A percentile compares a stretch with the other conserved stretches of the same genome.
These are phyloP conservation scores for Pseudodiploospora longispora DNA, from an alignment of 2,329 filamentous ascomycete species.

Conservation along the genomic window DNA sequence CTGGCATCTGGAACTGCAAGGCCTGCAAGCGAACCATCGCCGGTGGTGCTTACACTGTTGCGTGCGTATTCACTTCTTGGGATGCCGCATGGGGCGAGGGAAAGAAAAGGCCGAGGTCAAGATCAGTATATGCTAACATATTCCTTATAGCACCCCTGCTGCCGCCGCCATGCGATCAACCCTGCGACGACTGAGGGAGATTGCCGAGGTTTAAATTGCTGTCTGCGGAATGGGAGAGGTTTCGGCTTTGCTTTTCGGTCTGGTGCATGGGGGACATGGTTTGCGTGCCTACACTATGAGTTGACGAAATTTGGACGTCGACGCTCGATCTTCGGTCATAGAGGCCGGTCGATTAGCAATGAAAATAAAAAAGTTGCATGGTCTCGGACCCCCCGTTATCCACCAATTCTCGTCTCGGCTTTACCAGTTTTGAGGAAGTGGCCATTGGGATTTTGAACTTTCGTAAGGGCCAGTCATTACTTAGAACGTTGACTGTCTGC, in stretches of 20 bases:
- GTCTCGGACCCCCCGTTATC: constrained; percentile 14
- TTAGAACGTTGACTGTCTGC: too few relatives aligned
- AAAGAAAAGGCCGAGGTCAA: background rate
- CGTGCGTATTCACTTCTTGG: constrained; percentile 60
- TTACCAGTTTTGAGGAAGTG: too few relatives aligned
- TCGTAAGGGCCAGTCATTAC: too few relatives aligned
- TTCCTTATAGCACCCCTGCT: constrained; percentile 66
- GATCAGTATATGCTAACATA: constrained; percentile 17
- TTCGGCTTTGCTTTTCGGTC: constrained; percentile 39
- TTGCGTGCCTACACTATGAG: constrained; percentile 36
- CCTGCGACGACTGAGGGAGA: constrained; percentile 93
- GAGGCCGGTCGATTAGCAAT: constrained; percentile 37
- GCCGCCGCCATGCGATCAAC: constrained; percentile 92
- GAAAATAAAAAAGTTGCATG: constrained; percentile 30
- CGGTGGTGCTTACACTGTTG: constrained; percentile 82
- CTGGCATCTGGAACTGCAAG: constrained; percentile 96
- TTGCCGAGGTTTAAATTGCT: constrained; percentile 75
- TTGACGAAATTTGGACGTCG: constrained; percentile 34
- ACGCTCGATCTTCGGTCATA: constrained; percentile 32
- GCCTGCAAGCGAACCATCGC: constrained; percentile 77
- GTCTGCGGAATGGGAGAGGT: constrained; percentile 23
- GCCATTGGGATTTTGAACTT: too few relatives aligned
- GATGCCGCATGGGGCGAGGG: background rate
- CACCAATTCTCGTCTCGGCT: too few relatives aligned
- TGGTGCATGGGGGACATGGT: constrained; percentile 37